Evolutionary conservation across 352 stramenopile species (phyloP).

Genomic region (Phytophthora rubi): DNA sequence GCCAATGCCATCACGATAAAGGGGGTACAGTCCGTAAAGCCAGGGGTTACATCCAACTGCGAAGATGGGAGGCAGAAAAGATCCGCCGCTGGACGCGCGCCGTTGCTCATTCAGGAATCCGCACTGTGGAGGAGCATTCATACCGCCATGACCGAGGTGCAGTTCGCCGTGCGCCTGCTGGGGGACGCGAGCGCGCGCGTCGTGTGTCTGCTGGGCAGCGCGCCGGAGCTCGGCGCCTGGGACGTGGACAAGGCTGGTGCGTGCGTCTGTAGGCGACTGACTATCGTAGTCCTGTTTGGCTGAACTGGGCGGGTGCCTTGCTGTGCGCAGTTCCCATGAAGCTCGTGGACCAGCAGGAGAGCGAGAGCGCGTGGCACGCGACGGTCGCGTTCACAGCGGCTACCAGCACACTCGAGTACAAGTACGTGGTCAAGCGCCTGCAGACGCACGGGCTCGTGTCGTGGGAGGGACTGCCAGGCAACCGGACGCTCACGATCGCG

Average conservation of each 20-base stretch:
- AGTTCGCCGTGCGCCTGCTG: constrained; percentile 50
- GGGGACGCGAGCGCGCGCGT: constrained; percentile 30
- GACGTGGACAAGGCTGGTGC: constrained; percentile 58
- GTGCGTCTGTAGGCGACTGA: neutral
- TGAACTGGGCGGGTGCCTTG: neutral
- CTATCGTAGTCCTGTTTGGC: too few relatives aligned
- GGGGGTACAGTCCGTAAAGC: neutral
- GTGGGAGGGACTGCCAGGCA: constrained; percentile 78
- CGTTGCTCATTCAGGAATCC: constrained; percentile 8
- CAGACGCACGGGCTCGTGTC: constrained; percentile 51
- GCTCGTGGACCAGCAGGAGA: constrained; percentile 30
- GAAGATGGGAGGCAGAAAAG: neutral
- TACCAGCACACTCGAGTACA: constrained; percentile 70
- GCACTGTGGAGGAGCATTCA: neutral
- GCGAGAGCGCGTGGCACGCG: constrained; percentile 49
- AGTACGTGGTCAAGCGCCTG: constrained; percentile 69
- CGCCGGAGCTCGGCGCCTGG: constrained; percentile 66
- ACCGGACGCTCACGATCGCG: constrained; percentile 62
- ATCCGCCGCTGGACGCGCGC: neutral
- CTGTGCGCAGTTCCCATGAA: constrained; percentile 52
- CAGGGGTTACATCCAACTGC: neutral
- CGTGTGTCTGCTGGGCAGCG: constrained; percentile 64
- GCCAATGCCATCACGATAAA: neutral
- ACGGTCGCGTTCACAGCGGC: constrained; percentile 36
- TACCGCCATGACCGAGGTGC: constrained; percentile 26